Evolutionary conservation across 306 rosid species (phyloP).

Genomic region (Spatholobus suberectus): DNA sequence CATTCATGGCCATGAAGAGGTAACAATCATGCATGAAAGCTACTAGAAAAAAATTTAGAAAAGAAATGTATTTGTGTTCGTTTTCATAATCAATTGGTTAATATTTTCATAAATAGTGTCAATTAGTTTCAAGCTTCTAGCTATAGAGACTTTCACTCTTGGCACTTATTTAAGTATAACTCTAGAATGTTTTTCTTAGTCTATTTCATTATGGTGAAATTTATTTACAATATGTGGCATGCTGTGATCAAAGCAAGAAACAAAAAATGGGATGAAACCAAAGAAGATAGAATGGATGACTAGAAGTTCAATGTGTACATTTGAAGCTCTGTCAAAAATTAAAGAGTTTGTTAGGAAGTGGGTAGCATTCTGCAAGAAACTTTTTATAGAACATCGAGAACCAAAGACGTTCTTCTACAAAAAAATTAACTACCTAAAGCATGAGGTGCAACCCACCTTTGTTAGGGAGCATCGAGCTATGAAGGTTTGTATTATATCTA

Average conservation of each 20-base stretch:
- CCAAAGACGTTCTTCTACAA: slow-evolving; percentile 87
- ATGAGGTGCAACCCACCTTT: slow-evolving; percentile 96
- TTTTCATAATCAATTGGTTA: background rate
- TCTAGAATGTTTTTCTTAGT: background rate
- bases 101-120: too few relatives aligned
- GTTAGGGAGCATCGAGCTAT: slow-evolving; percentile 93
- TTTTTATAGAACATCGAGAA: slow-evolving; percentile 81
- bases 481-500: slow-evolving; percentile 66
- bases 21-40: background rate
- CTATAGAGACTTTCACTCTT: background rate
- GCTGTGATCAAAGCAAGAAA: slow-evolving; percentile 57
- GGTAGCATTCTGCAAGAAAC: slow-evolving; percentile 97
- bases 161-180: background rate
- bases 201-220: background rate
- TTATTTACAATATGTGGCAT: background rate
- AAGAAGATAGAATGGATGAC: slow-evolving; percentile 73
- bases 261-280: slow-evolving; percentile 80
- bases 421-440: slow-evolving; percentile 92
- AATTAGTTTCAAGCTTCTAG: slow-evolving; percentile 43
- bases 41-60: background rate
- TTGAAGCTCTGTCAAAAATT: slow-evolving; percentile 84
- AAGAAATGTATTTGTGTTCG: background rate
- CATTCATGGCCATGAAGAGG: slow-evolving; percentile 53
- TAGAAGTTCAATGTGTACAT: slow-evolving; percentile 95
- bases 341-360: slow-evolving; percentile 92